These are phyloP conservation scores for Ettlia oleoabundans DNA, from an alignment of 139 green algal species.

Conservation along the genomic window DNA sequence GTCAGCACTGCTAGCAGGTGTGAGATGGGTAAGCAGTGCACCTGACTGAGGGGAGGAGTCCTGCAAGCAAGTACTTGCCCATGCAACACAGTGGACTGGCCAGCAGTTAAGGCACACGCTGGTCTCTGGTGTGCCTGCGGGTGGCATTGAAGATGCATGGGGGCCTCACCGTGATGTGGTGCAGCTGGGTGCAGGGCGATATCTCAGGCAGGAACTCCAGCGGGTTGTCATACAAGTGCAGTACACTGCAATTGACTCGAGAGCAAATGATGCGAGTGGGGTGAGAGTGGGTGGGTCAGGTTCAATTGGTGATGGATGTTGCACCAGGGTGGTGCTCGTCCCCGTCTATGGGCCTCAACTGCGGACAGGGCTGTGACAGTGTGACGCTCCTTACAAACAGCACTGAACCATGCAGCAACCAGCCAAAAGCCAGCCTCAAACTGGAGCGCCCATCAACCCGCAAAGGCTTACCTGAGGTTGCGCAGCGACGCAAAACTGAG, in stretches of 20 bases:
- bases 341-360: too few species aligned
- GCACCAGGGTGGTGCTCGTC: background rate
- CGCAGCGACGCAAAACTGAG: conserved; percentile 69
- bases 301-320: too few species aligned
- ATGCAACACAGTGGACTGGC: too few species aligned
- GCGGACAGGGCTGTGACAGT: too few species aligned
- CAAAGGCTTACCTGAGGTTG: conserved; percentile 27
- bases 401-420: background rate
- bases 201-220: conserved; percentile 96
- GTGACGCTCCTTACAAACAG: too few species aligned
- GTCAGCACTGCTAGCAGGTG: background rate
- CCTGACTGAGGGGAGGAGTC: too few species aligned
- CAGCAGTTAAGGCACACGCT: too few species aligned
- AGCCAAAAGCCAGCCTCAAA: background rate
- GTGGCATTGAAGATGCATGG: too few species aligned
- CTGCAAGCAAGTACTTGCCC: background rate
- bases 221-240: conserved; percentile 88
- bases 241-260: conserved; percentile 43
- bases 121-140: too few species aligned
- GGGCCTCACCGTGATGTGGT: conserved; percentile 66
- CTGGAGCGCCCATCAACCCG: background rate
- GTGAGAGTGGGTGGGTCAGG: background rate
- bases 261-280: conserved; percentile 31
- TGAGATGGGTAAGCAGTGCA: background rate
- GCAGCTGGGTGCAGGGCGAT: conserved; percentile 69